A percentile compares a stretch with the other conserved stretches of the same genome.
Conservation (phyloP, 345 rosid species). For the sweet orange (Citrus sinensis) region DNA sequence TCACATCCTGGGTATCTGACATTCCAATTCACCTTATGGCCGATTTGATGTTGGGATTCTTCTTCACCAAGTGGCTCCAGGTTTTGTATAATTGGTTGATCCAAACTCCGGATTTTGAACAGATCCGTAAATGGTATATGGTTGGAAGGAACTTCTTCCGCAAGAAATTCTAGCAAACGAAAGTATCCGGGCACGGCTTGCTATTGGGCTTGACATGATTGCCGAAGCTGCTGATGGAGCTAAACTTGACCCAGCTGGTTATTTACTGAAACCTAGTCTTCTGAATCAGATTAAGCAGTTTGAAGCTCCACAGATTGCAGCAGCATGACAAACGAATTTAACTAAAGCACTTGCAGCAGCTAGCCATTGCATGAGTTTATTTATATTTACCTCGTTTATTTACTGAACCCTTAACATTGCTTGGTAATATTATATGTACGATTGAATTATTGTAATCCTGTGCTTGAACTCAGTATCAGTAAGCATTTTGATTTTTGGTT, state of each 20-base stretch:
- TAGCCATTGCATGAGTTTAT: not conserved
- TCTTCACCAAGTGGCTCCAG: conserved; percentile 80
- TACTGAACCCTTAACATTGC: too few relatives aligned
- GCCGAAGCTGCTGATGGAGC: conserved; percentile 68
- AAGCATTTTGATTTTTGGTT: not conserved
- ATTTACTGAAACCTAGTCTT: conserved; percentile 31
- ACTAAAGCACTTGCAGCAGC: conserved; percentile 18
- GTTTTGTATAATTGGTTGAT: conserved; percentile 79
- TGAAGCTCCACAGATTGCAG: conserved; percentile 51
- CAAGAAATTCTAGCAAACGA: conserved; percentile 11
- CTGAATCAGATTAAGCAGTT: conserved; percentile 32
- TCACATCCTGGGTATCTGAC: conserved; percentile 76
- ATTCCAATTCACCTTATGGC: conserved; percentile 84
- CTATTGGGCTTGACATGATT: conserved; percentile 38
- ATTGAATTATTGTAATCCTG: not conserved
- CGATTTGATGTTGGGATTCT: conserved; percentile 75
- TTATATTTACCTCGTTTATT: too few relatives aligned
- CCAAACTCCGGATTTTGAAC: conserved; percentile 60
- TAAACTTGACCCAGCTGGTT: conserved; percentile 65
- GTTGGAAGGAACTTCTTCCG: conserved; percentile 54
- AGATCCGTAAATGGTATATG: conserved; percentile 67
- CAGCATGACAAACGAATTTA: conserved; percentile 41
- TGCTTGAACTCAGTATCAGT: not conserved
- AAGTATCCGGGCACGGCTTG: conserved; percentile 47
- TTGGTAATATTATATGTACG: too few relatives aligned